These are phyloP conservation scores for Xerocomus subilludens DNA, from an alignment of 1,284 basidiomycete genomes.

Conservation along the genomic window DNA sequence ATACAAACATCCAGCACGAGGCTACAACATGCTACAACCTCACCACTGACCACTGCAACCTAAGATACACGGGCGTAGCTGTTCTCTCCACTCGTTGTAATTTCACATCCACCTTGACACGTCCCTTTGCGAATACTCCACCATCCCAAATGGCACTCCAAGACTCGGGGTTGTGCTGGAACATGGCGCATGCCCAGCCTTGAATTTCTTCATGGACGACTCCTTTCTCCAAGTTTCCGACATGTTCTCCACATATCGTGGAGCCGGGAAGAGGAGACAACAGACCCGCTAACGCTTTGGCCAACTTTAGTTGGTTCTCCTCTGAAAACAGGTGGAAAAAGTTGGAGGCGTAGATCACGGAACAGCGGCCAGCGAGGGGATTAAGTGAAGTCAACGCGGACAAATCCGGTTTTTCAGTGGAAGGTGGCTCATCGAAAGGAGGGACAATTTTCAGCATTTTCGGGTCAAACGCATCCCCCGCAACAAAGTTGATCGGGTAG, in stretches of 20 bases:
- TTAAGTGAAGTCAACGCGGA: constrained; percentile 50
- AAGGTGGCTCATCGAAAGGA: constrained; percentile 30
- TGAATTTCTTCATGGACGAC: background rate
- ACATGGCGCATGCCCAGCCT: constrained; percentile 23
- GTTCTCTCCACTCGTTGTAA: background rate
- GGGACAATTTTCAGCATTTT: constrained; percentile 39
- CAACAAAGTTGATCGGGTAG: constrained; percentile 53
- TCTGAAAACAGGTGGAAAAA: constrained; percentile 58
- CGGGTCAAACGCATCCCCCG: constrained; percentile 53
- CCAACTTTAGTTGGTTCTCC: constrained; percentile 50
- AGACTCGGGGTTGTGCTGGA: constrained; percentile 50
- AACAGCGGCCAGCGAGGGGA: constrained; percentile 50
- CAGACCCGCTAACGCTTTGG: constrained; percentile 49
- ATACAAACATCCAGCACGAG: no score
- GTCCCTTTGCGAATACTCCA: constrained; percentile 47
- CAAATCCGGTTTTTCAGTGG: constrained; percentile 39
- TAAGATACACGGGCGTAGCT: background rate
- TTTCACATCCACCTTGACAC: constrained; percentile 39
- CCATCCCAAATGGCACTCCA: constrained; percentile 53
- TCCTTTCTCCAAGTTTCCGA: constrained; percentile 28
- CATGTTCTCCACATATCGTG: constrained; percentile 48
- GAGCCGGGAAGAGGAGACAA: constrained; percentile 51
- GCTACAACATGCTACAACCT: constrained; percentile 49
- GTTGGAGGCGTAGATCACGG: constrained; percentile 49
- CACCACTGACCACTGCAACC: constrained; percentile 42